Conservation (phyloP, 1,139 yeast genomes). For the Nakaseomyces nivariensis region DNA sequence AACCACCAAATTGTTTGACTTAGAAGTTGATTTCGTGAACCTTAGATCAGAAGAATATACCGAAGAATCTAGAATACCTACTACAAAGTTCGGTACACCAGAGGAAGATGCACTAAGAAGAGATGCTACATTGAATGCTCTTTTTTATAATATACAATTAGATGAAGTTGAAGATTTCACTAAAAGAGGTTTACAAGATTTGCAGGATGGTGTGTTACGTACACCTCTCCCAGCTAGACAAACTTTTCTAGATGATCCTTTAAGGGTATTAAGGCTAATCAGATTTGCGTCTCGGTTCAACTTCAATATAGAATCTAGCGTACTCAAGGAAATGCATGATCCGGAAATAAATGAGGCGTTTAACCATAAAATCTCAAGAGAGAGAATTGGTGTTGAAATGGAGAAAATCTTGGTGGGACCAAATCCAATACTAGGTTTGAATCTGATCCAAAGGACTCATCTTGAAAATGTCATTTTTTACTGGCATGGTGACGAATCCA, state of each 20-base stretch:
- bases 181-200: constrained; percentile 59
- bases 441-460: constrained; percentile 44
- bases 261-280: constrained; percentile 72
- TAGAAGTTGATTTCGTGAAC: constrained; percentile 88
- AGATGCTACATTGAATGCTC: constrained; percentile 89
- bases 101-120: constrained; percentile 84
- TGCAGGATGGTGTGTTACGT: constrained; percentile 57
- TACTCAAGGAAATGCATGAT: constrained; percentile 57
- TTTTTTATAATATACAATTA: constrained; percentile 71
- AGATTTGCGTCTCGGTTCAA: constrained; percentile 77
- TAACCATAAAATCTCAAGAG: constrained; percentile 70
- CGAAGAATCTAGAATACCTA: constrained; percentile 72
- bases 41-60: constrained; percentile 81
- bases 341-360: constrained; percentile 50
- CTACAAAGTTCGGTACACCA: constrained; percentile 71
- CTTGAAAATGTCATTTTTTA: constrained; percentile 51
- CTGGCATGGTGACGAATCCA: constrained; percentile 21
- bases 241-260: constrained; percentile 89
- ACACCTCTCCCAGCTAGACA: constrained; percentile 80
- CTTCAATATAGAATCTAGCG: constrained; percentile 51
- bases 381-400: constrained; percentile 81
- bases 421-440: constrained; percentile 57
- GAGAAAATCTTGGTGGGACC: constrained; percentile 59
- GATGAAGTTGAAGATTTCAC: constrained; percentile 77
- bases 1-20: constrained; percentile 71